Evolutionary conservation across 1,284 basidiomycete genomes (phyloP).

Genomic region (Irpex lacteus): DNA sequence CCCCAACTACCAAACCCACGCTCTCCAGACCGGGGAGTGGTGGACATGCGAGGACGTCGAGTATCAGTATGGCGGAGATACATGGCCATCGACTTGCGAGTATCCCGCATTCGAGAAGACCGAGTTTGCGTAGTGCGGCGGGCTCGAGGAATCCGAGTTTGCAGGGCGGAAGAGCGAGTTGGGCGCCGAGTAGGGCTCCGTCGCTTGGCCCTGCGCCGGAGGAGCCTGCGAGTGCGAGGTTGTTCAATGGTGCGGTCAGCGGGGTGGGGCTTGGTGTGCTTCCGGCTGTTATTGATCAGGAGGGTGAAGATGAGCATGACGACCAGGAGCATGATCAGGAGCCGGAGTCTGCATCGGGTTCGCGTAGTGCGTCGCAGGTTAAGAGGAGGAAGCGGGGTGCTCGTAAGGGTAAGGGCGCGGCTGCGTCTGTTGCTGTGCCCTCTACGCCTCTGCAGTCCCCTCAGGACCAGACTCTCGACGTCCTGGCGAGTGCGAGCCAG

Average conservation of each 20-base stretch:
- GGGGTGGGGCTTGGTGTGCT: slow-evolving; percentile 9
- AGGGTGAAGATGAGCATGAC: slow-evolving; percentile 31
- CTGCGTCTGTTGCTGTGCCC: slow-evolving; percentile 14
- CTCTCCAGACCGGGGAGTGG: slow-evolving; percentile 20
- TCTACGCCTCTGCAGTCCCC: slow-evolving; percentile 22
- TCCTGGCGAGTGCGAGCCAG: slow-evolving; percentile 79
- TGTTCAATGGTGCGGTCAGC: slow-evolving; percentile 7
- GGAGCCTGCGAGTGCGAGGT: slow-evolving; percentile 21
- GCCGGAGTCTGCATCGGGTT: slow-evolving; percentile 22
- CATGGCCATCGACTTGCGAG: slow-evolving; percentile 57
- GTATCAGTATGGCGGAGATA: slow-evolving; percentile 12
- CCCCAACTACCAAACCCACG: too few species aligned
- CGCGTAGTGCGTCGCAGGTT: slow-evolving; percentile 61
- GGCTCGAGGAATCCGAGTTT: slow-evolving; percentile 29
- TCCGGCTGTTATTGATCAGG: slow-evolving; percentile 46
- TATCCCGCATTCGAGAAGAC: slow-evolving; percentile 65
- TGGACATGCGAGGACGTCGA: slow-evolving; percentile 18
- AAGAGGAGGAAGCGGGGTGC: slow-evolving; percentile 80
- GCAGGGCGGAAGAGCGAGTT: slow-evolving; percentile 45
- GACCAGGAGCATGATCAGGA: slow-evolving; percentile 35
- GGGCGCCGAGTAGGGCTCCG: slow-evolving; percentile 46
- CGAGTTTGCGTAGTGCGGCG: slow-evolving; percentile 49
- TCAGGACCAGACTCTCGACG: slow-evolving; percentile 55
- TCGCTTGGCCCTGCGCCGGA: slow-evolving; percentile 58
- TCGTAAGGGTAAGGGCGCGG: slow-evolving; percentile 60